These are phyloP conservation scores for Tripidium arundinaceum DNA, from an alignment of 202 grass and related monocot genomes.

Conservation along the genomic window DNA sequence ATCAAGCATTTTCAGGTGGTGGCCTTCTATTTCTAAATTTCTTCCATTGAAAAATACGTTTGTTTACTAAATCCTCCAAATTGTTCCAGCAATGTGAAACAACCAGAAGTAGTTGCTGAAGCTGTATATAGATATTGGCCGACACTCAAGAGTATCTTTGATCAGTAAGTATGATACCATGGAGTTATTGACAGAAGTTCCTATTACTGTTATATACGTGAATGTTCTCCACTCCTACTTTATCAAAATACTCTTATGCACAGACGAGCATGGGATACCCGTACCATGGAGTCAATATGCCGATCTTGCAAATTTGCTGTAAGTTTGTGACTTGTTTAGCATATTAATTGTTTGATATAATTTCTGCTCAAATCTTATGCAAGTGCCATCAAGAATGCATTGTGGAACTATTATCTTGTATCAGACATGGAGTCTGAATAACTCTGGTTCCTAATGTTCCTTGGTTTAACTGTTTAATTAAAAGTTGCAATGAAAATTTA, in stretches of 20 bases:
- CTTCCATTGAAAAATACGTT: slow-evolving; percentile 10
- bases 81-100: slow-evolving; percentile 76
- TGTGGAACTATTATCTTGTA: background rate
- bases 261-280: slow-evolving; percentile 95
- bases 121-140: slow-evolving; percentile 87
- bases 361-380: slow-evolving; percentile 20
- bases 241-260: slow-evolving; percentile 35
- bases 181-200: slow-evolving; percentile 15
- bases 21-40: slow-evolving; percentile 27
- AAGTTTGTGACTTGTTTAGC: slow-evolving; percentile 39
- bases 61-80: slow-evolving; percentile 32
- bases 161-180: slow-evolving; percentile 57
- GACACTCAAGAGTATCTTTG: slow-evolving; percentile 84
- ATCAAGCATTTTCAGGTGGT: slow-evolving; percentile 94
- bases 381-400: slow-evolving; percentile 1
- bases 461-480: background rate
- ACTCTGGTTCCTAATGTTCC: background rate
- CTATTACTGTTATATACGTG: slow-evolving; percentile 3
- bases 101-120: slow-evolving; percentile 91
- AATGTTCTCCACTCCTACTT: background rate
- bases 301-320: slow-evolving; percentile 97
- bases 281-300: slow-evolving; percentile 95
- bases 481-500: background rate
- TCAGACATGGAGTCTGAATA: background rate
- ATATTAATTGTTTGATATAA: slow-evolving; percentile 24